A percentile compares a stretch with the other conserved stretches of the same genome.
These are phyloP conservation scores for Chalciporus pseudorubinellus DNA, from an alignment of 768 basidiomycete species.

Conservation along the genomic window DNA sequence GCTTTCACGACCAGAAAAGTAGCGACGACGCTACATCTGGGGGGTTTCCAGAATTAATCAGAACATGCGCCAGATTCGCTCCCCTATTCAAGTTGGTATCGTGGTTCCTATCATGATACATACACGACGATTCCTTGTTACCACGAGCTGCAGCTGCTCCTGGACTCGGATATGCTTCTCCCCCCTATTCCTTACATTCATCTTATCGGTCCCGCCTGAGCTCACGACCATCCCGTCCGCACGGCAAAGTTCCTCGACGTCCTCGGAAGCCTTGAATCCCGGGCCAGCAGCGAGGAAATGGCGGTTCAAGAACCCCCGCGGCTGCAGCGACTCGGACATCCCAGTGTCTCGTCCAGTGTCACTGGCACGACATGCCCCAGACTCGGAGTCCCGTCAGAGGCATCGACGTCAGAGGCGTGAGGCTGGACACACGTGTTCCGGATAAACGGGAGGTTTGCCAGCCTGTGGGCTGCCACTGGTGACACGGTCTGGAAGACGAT, in stretches of 20 bases:
- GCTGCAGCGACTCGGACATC: constrained; percentile 22
- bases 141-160: neutral
- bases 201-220: neutral
- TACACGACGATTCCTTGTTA: too few relatives aligned
- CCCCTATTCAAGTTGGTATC: neutral
- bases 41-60: neutral
- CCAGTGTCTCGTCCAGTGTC: constrained; percentile 14
- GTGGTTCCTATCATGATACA: too few relatives aligned
- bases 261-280: constrained; percentile 6
- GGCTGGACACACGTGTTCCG: constrained; percentile 14
- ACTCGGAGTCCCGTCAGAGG: constrained; percentile 14
- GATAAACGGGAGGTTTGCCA: constrained; percentile 16
- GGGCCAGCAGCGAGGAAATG: constrained; percentile 13
- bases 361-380: constrained; percentile 8
- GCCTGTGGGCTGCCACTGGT: too few relatives aligned
- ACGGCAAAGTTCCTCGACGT: constrained; percentile 9
- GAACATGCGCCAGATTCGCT: neutral
- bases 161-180: neutral
- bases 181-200: neutral
- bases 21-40: too few relatives aligned
- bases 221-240: constrained; percentile 18
- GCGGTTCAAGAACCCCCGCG: constrained; percentile 12
- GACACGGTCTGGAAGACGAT: constrained; percentile 23
- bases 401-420: constrained; percentile 8
- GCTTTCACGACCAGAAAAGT: too few relatives aligned